These are phyloP conservation scores for Rhynchospora pubera DNA, from an alignment of 176 grass and related monocot species.

Conservation along the genomic window DNA sequence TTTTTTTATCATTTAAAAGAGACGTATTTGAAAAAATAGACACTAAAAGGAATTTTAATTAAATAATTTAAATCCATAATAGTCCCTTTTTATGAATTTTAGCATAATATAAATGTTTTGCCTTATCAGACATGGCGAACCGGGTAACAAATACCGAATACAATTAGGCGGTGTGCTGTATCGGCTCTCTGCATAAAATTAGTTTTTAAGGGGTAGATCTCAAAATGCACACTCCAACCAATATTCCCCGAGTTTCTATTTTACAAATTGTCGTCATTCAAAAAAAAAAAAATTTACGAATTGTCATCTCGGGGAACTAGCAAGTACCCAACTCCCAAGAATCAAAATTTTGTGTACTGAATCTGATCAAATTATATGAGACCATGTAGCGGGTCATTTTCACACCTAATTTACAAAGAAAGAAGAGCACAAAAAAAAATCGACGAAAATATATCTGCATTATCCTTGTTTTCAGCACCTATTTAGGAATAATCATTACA, in stretches of 20 bases:
- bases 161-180: background rate
- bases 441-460: too few relatives aligned
- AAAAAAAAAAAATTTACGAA: too few relatives aligned
- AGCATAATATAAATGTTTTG: too few relatives aligned
- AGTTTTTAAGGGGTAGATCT: background rate
- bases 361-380: background rate
- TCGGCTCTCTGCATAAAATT: background rate
- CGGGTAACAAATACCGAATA: too few relatives aligned
- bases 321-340: background rate
- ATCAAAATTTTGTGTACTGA: background rate
- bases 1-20: too few relatives aligned
- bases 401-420: background rate
- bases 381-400: background rate
- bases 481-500: too few relatives aligned
- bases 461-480: too few relatives aligned
- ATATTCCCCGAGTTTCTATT: slow-evolving; percentile 1
- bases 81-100: too few relatives aligned
- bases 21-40: too few relatives aligned
- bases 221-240: background rate
- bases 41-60: too few relatives aligned
- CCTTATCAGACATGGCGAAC: too few relatives aligned
- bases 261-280: background rate
- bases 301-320: background rate
- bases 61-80: too few relatives aligned
- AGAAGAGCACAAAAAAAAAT: background rate